Evolutionary conservation across 139 green algal genomes (phyloP).

Genomic region (Microglena sp.): DNA sequence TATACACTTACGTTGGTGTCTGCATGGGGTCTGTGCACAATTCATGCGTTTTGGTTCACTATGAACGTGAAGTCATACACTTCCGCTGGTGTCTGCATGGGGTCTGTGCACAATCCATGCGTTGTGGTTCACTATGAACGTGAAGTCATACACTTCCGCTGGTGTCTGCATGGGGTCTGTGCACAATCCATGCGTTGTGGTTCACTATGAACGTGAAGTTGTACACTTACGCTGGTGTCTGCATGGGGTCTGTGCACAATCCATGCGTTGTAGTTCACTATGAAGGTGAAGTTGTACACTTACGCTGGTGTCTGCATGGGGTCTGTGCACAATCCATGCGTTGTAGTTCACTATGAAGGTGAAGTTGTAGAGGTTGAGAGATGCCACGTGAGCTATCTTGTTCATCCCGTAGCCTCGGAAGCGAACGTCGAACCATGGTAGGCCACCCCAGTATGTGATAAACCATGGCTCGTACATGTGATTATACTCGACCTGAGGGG

Average conservation of each 20-base stretch:
- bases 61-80: too few species aligned
- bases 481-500: constrained; percentile 24
- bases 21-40: too few species aligned
- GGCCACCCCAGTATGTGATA: constrained; percentile 20
- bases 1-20: too few species aligned
- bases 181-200: too few species aligned
- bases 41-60: too few species aligned
- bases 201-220: too few species aligned
- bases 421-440: constrained; percentile 16
- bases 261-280: constrained; percentile 16
- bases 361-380: constrained; percentile 27
- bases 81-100: too few species aligned
- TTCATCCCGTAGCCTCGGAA: constrained; percentile 29
- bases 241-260: constrained; percentile 20
- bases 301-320: constrained; percentile 19
- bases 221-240: constrained; percentile 13
- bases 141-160: too few species aligned
- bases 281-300: constrained; percentile 22
- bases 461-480: constrained; percentile 34
- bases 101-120: too few species aligned
- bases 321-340: constrained; percentile 27
- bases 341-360: constrained; percentile 17
- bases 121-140: too few species aligned
- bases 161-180: too few species aligned
- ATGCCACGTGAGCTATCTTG: constrained; percentile 31